These are phyloP conservation scores for Eucalyptus cloeziana DNA, from an alignment of 345 rosid species.

Conservation along the genomic window DNA sequence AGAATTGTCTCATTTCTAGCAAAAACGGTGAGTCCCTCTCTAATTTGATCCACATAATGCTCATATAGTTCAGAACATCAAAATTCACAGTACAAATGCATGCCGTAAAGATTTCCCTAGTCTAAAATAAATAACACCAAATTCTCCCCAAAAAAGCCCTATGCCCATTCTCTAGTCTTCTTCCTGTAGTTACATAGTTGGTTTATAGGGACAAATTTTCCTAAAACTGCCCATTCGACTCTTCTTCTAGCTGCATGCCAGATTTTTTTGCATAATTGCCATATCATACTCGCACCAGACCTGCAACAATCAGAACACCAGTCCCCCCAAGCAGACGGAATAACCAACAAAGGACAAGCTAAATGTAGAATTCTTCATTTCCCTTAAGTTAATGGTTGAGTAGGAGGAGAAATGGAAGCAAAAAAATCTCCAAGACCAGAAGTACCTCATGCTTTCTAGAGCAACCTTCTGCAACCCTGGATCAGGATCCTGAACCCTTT, in stretches of 20 bases:
- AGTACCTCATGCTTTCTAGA: slow-evolving; percentile 91
- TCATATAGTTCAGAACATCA: neutral
- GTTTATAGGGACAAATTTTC: neutral
- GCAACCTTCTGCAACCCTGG: slow-evolving; percentile 84
- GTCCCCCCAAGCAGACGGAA: neutral
- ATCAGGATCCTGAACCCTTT: slow-evolving; percentile 87
- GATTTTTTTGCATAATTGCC: neutral
- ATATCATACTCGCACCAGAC: neutral
- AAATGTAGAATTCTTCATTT: neutral
- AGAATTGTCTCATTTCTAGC: neutral
- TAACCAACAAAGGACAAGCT: neutral
- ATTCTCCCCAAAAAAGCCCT: neutral
- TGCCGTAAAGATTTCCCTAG: neutral
- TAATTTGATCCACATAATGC: neutral
- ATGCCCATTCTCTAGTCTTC: neutral
- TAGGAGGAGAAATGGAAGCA: neutral
- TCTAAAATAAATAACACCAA: neutral
- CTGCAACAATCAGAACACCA: neutral
- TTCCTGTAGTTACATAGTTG: neutral
- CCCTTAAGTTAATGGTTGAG: neutral
- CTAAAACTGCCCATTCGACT: neutral
- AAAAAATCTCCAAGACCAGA: neutral
- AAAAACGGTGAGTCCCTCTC: neutral
- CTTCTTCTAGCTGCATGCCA: neutral
- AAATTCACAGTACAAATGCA: neutral